A percentile compares a stretch with the other conserved stretches of the same genome.
Conservation (phyloP, 2,329 filamentous ascomycete genomes). For the Fusarium hainanense region DNA sequence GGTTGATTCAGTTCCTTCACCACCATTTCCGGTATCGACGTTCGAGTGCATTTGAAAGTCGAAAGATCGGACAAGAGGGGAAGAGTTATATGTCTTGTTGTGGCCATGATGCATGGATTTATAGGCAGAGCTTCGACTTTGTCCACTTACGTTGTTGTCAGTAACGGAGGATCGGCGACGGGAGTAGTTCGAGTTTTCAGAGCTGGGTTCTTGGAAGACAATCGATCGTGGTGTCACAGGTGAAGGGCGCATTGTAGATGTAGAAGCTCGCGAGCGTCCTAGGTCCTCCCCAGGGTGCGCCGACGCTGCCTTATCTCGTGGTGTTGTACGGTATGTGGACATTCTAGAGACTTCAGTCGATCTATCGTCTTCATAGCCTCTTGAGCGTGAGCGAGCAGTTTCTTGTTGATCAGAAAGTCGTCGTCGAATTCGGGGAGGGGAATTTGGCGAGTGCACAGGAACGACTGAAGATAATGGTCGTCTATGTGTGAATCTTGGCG, state of each 20-base stretch:
- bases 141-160: conserved; percentile 55
- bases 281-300: conserved; percentile 53
- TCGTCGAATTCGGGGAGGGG: conserved; percentile 62
- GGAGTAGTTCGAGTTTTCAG: conserved; percentile 47
- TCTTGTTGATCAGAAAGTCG: conserved; percentile 70
- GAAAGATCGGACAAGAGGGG: conserved; percentile 63
- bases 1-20: conserved; percentile 84
- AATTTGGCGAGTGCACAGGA: conserved; percentile 60
- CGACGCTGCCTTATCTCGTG: conserved; percentile 57
- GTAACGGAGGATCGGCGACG: conserved; percentile 59
- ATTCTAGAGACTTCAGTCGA: conserved; percentile 55
- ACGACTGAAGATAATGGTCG: conserved; percentile 66
- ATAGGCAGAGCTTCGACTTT: conserved; percentile 58
- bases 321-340: conserved; percentile 56
- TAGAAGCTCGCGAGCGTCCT: conserved; percentile 48
- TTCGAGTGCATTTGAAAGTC: conserved; percentile 48
- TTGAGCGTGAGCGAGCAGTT: conserved; percentile 50
- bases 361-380: conserved; percentile 59
- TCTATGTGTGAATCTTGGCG: conserved; percentile 59
- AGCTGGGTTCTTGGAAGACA: conserved; percentile 57
- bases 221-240: conserved; percentile 63
- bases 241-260: conserved; percentile 54
- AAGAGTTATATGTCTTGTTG: conserved; percentile 64
- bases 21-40: conserved; percentile 52
- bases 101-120: conserved; percentile 50